These are phyloP conservation scores for Colletotrichum costaricense DNA, from an alignment of 2,329 filamentous ascomycete genomes.

Conservation along the genomic window DNA sequence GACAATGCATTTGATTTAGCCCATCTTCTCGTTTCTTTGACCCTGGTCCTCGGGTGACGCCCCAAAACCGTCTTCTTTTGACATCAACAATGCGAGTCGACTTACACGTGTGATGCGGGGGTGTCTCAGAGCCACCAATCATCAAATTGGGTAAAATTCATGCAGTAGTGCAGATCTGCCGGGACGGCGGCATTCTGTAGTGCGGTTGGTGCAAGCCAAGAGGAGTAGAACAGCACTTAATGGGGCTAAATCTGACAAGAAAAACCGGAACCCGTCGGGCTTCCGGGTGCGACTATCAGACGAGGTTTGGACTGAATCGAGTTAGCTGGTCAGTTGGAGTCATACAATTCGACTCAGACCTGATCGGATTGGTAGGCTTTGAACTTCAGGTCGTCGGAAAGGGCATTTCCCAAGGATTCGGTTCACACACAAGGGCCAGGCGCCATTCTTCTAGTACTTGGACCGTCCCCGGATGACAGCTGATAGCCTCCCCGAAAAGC, in stretches of 20 bases:
- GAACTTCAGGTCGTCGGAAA: too few species aligned
- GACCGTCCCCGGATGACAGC: neutral
- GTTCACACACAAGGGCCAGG: neutral
- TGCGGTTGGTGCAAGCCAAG: neutral
- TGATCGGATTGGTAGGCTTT: neutral
- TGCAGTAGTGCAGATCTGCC: neutral
- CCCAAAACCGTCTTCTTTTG: neutral
- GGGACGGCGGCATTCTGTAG: neutral
- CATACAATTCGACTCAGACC: slow-evolving; percentile 22
- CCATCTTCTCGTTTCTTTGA: neutral
- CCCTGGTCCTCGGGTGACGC: neutral
- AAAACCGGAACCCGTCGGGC: neutral
- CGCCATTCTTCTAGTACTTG: neutral
- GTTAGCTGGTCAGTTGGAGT: slow-evolving; percentile 13
- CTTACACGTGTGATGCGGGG: slow-evolving; percentile 10
- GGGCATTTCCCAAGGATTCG: neutral
- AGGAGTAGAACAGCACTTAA: neutral
- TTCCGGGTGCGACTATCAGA: neutral
- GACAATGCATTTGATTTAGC: neutral
- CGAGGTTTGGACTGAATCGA: neutral
- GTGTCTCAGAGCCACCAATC: neutral
- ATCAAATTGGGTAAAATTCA: slow-evolving; percentile 11
- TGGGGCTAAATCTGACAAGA: neutral
- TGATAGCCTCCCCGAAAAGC: neutral
- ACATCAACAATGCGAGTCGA: slow-evolving; percentile 19